Percentiles rank a stretch among this genome's conserved stretches.
Conservation (phyloP, 108 stramenopile species). For the Craspedostauros australis region DNA sequence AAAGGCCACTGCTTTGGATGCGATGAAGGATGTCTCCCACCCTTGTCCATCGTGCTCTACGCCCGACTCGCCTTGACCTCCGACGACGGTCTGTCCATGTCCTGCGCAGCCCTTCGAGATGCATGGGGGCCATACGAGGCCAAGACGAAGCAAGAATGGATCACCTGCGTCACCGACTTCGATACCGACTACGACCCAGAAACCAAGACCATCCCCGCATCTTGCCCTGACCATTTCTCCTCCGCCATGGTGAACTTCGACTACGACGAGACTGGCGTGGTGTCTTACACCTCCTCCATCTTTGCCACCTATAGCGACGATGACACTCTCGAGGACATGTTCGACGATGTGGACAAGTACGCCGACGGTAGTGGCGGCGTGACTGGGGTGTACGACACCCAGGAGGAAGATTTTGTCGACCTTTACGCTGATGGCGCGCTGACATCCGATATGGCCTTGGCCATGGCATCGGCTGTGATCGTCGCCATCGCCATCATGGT, state of each 20-base stretch:
- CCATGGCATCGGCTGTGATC: constrained; percentile 29
- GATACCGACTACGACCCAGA: constrained; percentile 10
- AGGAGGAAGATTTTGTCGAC: constrained; percentile 32
- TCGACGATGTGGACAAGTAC: constrained; percentile 19
- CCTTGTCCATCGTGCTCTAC: constrained; percentile 32
- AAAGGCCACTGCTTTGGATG: constrained; percentile 33
- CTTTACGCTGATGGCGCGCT: constrained; percentile 24
- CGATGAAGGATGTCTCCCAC: constrained; percentile 29
- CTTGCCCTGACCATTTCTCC: constrained; percentile 27
- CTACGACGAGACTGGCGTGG: constrained; percentile 14
- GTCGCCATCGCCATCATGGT: constrained; percentile 39
- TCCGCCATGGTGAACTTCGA: constrained; percentile 30
- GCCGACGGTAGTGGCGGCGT: constrained; percentile 19
- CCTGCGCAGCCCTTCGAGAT: constrained; percentile 25
- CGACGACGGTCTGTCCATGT: constrained; percentile 16
- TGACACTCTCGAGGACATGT: constrained; percentile 31
- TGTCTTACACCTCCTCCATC: constrained; percentile 34
- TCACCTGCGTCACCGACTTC: constrained; percentile 19
- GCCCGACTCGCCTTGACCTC: constrained; percentile 25
- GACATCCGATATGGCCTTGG: constrained; percentile 34
- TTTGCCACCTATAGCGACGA: constrained; percentile 33
- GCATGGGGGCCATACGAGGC: constrained; percentile 18
- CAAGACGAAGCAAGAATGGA: constrained; percentile 10
- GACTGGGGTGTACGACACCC: constrained; percentile 40
- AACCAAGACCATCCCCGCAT: background rate